These are phyloP conservation scores for Globisporangium perplexum DNA, from an alignment of 352 stramenopile genomes.

Conservation along the genomic window DNA sequence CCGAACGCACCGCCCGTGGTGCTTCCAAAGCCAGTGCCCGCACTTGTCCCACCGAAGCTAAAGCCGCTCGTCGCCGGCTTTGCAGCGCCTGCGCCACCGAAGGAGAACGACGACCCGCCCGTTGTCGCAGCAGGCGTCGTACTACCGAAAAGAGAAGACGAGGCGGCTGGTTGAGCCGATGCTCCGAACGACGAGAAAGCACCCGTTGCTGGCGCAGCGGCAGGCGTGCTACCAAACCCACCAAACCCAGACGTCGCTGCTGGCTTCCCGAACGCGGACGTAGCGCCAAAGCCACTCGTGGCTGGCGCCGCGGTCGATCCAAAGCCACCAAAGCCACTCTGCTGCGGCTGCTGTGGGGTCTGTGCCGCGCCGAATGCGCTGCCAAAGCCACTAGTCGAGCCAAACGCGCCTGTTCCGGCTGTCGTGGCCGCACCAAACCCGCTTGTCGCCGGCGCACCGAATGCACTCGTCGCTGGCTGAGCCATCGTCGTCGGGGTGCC, in stretches of 20 bases:
- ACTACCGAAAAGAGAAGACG: slow-evolving; percentile 39
- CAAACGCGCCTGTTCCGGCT: slow-evolving; percentile 31
- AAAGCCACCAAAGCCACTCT: slow-evolving; percentile 51
- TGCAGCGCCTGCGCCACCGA: slow-evolving; percentile 19
- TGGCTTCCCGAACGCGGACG: slow-evolving; percentile 40
- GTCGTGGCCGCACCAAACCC: slow-evolving; percentile 28
- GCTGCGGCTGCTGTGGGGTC: slow-evolving; percentile 23
- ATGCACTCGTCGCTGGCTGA: slow-evolving; percentile 25
- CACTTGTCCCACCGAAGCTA: slow-evolving; percentile 31
- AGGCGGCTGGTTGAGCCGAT: slow-evolving; percentile 21
- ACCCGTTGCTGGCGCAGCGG: slow-evolving; percentile 26
- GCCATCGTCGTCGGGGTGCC: slow-evolving; percentile 24
- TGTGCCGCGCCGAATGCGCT: slow-evolving; percentile 41
- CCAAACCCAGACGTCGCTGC: slow-evolving; percentile 28
- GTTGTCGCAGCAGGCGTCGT: slow-evolving; percentile 20
- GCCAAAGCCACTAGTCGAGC: slow-evolving; percentile 39
- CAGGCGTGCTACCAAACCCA: slow-evolving; percentile 27
- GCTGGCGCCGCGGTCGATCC: slow-evolving; percentile 27
- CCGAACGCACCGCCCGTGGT: slow-evolving; percentile 28
- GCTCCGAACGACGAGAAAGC: slow-evolving; percentile 35
- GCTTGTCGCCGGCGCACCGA: slow-evolving; percentile 33
- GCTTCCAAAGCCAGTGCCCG: slow-evolving; percentile 28
- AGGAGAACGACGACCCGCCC: slow-evolving; percentile 28
- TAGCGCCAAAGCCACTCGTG: slow-evolving; percentile 34
- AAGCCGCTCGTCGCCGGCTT: slow-evolving; percentile 33